Evolutionary conservation across 768 basidiomycete species (phyloP), one percentile per base, ranked within the genome.

Genomic region (Trametes sanguinea): DNA sequence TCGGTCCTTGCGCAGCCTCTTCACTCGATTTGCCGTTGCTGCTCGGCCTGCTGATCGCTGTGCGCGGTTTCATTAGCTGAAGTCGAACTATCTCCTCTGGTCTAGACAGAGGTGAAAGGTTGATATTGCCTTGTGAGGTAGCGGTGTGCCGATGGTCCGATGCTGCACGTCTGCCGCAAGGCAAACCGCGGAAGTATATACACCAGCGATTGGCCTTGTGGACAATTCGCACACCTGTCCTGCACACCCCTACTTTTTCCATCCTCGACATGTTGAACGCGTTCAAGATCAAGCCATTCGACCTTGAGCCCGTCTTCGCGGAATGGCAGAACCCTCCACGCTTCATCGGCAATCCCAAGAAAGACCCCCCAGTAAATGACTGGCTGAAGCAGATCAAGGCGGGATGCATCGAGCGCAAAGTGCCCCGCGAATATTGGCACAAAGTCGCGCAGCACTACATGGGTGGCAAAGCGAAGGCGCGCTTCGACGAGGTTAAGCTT

Each of bases 351-450:
- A 85, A 85, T 65, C 75, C 83, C 13, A 87, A 83, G 82, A 87
- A 86, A 67, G 89, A 92, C 72, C 75, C 75, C 35, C 78, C 85
- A 0, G 85, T 92, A 48, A 85, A 88, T 67, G 83, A 87, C 57
- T 92, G 90, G 89, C 77, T 92, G 55, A 78, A 85, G 54, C 76
- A 83, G 66, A 87, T 92, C 72, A 90, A 83, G 75, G 76, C 80
- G 39, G 90, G 89, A n/a, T 91, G 89, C 65, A 69, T 81, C 54
- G 80, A 88, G 66, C 83, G 85, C 64, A 84, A 87, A 53, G 81
- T 92, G 29, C 90, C 90, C 42, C 83, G 88, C 71, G 89, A 91
- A 66, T 91, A 83, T 74, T 92, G 90, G 90, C 85, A 90, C 77
- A 89, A 89, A 67, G 88, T 88, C 52, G 90, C 83, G 22, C 88